Percentiles rank a stretch among this genome's conserved stretches.
These are phyloP conservation scores for Platismatia glauca DNA, from an alignment of 495 filamentous ascomycete genomes.

Conservation along the genomic window DNA sequence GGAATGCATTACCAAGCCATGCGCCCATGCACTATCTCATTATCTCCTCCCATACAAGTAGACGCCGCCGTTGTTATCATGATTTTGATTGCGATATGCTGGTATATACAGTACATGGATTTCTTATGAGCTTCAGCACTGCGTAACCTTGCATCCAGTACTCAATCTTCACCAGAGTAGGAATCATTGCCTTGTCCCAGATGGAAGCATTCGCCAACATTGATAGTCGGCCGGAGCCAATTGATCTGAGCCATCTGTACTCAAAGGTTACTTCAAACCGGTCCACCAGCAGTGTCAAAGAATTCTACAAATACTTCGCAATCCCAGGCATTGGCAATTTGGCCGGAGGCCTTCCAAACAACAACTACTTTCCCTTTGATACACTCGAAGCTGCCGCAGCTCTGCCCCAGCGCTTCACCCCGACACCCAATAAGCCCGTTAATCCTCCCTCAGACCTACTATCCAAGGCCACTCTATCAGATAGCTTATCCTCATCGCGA, in stretches of 20 bases:
- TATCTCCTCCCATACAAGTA: too few relatives aligned
- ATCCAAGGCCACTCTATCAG: constrained; percentile 25
- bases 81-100: background rate
- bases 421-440: constrained; percentile 49
- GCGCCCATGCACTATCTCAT: too few relatives aligned
- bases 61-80: background rate
- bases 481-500: constrained; percentile 34
- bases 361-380: constrained; percentile 80
- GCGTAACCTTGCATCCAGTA: background rate
- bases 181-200: background rate
- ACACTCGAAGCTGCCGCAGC: constrained; percentile 77
- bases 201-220: constrained; percentile 7
- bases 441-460: constrained; percentile 29
- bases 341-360: constrained; percentile 79
- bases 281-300: constrained; percentile 56
- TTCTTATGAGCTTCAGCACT: background rate
- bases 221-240: constrained; percentile 37
- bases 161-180: background rate
- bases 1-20: constrained; percentile 1
- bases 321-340: constrained; percentile 78
- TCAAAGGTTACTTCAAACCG: constrained; percentile 58
- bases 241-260: constrained; percentile 73
- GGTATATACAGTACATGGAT: background rate
- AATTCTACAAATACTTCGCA: constrained; percentile 73
- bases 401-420: constrained; percentile 61